phyloP scores from a whole-genome alignment of 345 rosid species.

The Salix purpurea region DNA sequence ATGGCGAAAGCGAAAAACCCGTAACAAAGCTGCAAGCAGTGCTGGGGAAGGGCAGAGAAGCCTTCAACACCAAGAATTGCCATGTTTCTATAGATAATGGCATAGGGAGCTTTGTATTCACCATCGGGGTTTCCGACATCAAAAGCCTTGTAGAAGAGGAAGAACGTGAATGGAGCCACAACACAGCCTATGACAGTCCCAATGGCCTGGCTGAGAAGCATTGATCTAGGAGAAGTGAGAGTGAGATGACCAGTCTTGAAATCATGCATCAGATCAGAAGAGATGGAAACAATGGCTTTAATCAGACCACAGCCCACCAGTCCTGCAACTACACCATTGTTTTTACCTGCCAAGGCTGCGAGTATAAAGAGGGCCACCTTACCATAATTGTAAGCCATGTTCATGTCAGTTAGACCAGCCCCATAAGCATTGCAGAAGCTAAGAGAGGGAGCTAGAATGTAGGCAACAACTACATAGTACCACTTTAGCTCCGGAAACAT shows the following conservation, averaged over 20 bases:
- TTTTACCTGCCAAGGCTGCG: constrained; percentile 63
- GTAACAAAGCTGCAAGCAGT: constrained; percentile 79
- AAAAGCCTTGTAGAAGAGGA: constrained; percentile 82
- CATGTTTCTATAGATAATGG: constrained; percentile 82
- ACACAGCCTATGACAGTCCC: constrained; percentile 86
- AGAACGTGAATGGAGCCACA: constrained; percentile 81
- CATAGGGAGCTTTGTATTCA: constrained; percentile 95
- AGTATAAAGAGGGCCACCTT: constrained; percentile 82
- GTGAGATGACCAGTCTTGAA: constrained; percentile 92
- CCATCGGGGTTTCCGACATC: constrained; percentile 87
- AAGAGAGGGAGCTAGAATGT: constrained; percentile 77
- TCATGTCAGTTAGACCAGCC: constrained; percentile 93
- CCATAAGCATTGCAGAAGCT: constrained; percentile 97
- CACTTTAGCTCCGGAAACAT: constrained; percentile 91
- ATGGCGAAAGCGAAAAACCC: constrained; percentile 78
- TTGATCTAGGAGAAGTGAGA: constrained; percentile 78
- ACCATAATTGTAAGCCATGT: constrained; percentile 93
- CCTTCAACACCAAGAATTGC: constrained; percentile 92
- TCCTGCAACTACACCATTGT: constrained; percentile 76
- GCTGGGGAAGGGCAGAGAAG: constrained; percentile 79
- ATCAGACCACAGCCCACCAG: constrained; percentile 87
- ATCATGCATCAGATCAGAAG: constrained; percentile 94
- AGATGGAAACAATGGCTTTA: constrained; percentile 76
- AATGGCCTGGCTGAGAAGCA: constrained; percentile 81
- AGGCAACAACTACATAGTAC: constrained; percentile 81